Evolutionary conservation across 2,329 filamentous ascomycete genomes (phyloP), one percentile per base, ranked within the genome.

Genomic region (Penicillium sp.): DNA sequence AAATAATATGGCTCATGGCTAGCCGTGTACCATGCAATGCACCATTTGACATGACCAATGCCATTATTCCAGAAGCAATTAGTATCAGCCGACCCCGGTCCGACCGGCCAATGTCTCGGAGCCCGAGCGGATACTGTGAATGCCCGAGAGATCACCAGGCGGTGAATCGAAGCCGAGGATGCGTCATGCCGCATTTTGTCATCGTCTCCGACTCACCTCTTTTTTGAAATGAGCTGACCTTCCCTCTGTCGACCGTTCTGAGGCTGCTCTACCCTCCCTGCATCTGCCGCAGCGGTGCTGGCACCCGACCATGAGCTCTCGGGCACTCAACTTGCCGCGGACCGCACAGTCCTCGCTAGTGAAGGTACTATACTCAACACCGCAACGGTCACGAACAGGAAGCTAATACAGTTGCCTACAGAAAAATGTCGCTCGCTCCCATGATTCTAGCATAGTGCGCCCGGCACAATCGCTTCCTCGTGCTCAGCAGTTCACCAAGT

Each of bases 221-320:
- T 49, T 38, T 46, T 25, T 38, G 44, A 28, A 10, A 28, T 48
- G 33, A 38, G 31, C 39, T 47, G 40, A 35, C 35, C 35, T 10
- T 50, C 28, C 43, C 54, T 45, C 38, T 53, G 56, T 59, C 56
- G 48, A 60, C 58, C 44, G 46, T 57, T 25, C 25, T 33, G 30
- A 48, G 35, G 33, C 44, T 42, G 28, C 28, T 41, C 5, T 7
- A 22, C 16, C 31, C 25, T 56, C 30, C 22, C 22, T 46, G 31
- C 27, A 25, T 40, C 35, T 22, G 31, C 40, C 18, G 50, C 24
- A 31, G 27, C 31, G 41, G 41, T 20, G 50, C 46, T 44, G 51
- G 31, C 51, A 51, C 51, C 38, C 18, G 64, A 68, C 53, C 61
- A 74, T 74, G 71, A 69, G 61, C 64, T 64, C 64, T 44, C 66